Percentiles rank a stretch among this genome's conserved stretches.
These are phyloP conservation scores for Aspergillus floridensis DNA, from an alignment of 2,329 filamentous ascomycete genomes.

Conservation along the genomic window DNA sequence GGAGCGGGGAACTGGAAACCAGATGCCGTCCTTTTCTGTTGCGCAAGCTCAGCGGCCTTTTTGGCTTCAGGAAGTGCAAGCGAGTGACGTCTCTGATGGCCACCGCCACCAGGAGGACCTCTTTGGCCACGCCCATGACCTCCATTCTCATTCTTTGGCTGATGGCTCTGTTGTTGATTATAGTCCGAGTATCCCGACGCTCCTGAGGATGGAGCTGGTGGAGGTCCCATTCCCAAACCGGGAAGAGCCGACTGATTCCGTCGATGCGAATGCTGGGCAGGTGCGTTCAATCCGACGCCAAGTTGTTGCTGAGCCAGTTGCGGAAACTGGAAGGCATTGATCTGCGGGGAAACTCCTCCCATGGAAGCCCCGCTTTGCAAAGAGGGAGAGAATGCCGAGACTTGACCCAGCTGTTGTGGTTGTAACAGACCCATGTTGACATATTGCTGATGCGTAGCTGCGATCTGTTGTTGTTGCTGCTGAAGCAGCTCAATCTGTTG, in stretches of 20 bases:
- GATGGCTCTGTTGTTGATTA: conserved; percentile 58
- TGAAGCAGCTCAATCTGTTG: conserved; percentile 97
- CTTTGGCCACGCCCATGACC: conserved; percentile 71
- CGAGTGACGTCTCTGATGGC: conserved; percentile 92
- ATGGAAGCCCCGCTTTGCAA: conserved; percentile 69
- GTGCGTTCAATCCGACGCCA: conserved; percentile 70
- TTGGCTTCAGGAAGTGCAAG: conserved; percentile 93
- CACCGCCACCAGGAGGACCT: conserved; percentile 64
- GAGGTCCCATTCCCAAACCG: conserved; percentile 85
- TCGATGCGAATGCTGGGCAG: conserved; percentile 83
- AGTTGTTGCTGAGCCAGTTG: conserved; percentile 69
- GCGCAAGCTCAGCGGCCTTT: conserved; percentile 92
- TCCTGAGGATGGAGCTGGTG: conserved; percentile 85
- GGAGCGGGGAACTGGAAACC: conserved; percentile 92
- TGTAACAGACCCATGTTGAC: conserved; percentile 95
- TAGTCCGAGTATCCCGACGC: conserved; percentile 85
- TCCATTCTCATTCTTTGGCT: conserved; percentile 69
- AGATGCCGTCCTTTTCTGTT: conserved; percentile 92
- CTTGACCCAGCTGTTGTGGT: conserved; percentile 74
- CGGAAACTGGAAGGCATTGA: conserved; percentile 83
- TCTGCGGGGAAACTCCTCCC: conserved; percentile 71
- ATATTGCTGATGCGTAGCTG: conserved; percentile 95
- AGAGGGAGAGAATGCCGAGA: conserved; percentile 66
- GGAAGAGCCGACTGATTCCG: conserved; percentile 97
- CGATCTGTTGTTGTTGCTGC: conserved; percentile 96